A percentile compares a stretch with the other conserved stretches of the same genome.
phyloP scores from a whole-genome alignment of 768 basidiomycete species.

The Filobasidium floriforme region DNA sequence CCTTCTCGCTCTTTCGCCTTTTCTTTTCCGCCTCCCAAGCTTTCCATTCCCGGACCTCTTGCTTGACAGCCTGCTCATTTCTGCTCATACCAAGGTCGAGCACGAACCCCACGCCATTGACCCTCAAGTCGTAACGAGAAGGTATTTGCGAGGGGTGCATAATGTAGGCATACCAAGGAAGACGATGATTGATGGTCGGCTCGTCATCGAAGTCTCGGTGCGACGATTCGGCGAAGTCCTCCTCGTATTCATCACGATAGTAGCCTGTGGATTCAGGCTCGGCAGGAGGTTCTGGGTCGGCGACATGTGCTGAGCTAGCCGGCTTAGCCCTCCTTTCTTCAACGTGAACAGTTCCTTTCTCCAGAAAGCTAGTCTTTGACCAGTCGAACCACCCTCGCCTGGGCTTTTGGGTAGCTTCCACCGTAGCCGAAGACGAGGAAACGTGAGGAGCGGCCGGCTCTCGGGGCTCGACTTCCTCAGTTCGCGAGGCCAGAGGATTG shows the following conservation, averaged over 20 bases:
- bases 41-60: constrained; percentile 23
- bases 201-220: not conserved
- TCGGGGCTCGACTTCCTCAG: not conserved
- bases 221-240: not conserved
- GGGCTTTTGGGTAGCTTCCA: not conserved
- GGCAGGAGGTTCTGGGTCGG: not conserved
- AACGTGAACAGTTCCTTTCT: not conserved
- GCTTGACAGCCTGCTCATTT: constrained; percentile 16
- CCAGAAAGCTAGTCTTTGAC: not conserved
- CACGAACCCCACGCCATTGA: constrained; percentile 23
- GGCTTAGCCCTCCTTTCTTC: not conserved
- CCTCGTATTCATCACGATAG: constrained; percentile 2
- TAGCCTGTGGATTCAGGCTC: not conserved
- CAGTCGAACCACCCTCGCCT: not conserved
- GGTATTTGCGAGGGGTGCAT: constrained; percentile 2
- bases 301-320: not conserved
- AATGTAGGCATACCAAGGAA: not conserved
- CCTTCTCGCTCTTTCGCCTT: not conserved
- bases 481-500: not conserved
- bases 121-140: constrained; percentile 17
- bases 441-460: not conserved
- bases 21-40: constrained; percentile 15
- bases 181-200: not conserved
- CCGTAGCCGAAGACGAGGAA: not conserved
- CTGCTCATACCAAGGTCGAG: constrained; percentile 18